phyloP scores from a whole-genome alignment of 2,329 filamentous ascomycete genomes.

The Whalleya microplaca region DNA sequence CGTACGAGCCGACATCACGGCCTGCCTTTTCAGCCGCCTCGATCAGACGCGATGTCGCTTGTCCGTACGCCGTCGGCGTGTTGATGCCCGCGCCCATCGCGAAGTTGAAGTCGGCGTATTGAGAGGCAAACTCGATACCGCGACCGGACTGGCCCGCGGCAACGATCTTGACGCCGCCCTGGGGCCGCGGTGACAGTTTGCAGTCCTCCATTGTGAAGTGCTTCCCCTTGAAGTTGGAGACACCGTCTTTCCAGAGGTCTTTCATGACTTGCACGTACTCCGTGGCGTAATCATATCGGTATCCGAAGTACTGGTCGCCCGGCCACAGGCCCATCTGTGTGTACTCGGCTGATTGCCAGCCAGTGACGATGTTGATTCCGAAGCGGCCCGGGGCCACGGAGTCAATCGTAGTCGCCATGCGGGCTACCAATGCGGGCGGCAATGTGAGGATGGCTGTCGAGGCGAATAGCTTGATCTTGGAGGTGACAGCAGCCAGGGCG shows the following conservation, averaged over 20 bases:
- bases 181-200: slow-evolving; percentile 33
- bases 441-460: slow-evolving; percentile 37
- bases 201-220: slow-evolving; percentile 41
- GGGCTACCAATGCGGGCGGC: slow-evolving; percentile 35
- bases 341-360: slow-evolving; percentile 40
- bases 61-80: slow-evolving; percentile 33
- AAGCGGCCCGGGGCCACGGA: slow-evolving; percentile 38
- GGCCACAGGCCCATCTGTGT: slow-evolving; percentile 40
- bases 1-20: slow-evolving; percentile 39
- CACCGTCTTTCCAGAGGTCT: slow-evolving; percentile 38
- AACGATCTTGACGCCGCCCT: slow-evolving; percentile 33
- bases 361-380: slow-evolving; percentile 40
- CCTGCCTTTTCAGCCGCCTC: slow-evolving; percentile 34
- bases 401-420: slow-evolving; percentile 39
- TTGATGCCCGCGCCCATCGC: slow-evolving; percentile 38
- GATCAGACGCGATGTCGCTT: slow-evolving; percentile 32
- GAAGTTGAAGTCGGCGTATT: slow-evolving; percentile 40
- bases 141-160: slow-evolving; percentile 39
- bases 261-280: slow-evolving; percentile 41
- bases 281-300: slow-evolving; percentile 40
- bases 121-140: slow-evolving; percentile 39
- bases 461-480: slow-evolving; percentile 39
- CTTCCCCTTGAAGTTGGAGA: slow-evolving; percentile 39
- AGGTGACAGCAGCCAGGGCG: slow-evolving; percentile 38
- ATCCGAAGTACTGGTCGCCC: slow-evolving; percentile 33